Conservation (phyloP, 305 asterid genomes). For the Solanum hybrid region DNA sequence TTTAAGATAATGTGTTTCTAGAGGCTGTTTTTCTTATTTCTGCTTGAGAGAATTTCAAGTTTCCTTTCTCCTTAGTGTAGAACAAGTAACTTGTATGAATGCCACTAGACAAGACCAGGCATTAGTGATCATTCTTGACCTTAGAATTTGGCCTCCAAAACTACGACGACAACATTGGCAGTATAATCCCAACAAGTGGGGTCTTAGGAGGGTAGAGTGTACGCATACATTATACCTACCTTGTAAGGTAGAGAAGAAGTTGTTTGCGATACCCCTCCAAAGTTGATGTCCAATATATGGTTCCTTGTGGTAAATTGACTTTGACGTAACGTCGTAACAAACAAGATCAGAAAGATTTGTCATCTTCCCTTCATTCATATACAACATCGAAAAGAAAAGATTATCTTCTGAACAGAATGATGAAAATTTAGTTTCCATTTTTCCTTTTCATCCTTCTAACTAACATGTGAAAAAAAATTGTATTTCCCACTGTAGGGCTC, state of each 20-base stretch:
- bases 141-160: not conserved
- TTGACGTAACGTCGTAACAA: not conserved
- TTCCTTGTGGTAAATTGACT: not conserved
- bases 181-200: not conserved
- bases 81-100: not conserved
- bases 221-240: not conserved
- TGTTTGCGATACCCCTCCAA: not conserved
- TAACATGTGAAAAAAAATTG: not conserved
- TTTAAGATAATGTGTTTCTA: not conserved
- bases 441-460: not conserved
- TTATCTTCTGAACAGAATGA: not conserved
- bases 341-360: not conserved
- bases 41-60: not conserved
- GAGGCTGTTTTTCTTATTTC: not conserved
- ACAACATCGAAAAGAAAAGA: not conserved
- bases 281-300: not conserved
- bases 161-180: not conserved
- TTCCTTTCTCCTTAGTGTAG: too few relatives aligned
- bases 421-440: not conserved
- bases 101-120: not conserved
- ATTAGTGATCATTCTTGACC: not conserved
- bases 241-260: not conserved
- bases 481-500: constrained; percentile 35
- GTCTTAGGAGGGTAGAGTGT: not conserved
- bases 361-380: not conserved